These are phyloP conservation scores for Cavenderia fasciculata DNA, from an alignment of 78 protist genomes.

Conservation along the genomic window DNA sequence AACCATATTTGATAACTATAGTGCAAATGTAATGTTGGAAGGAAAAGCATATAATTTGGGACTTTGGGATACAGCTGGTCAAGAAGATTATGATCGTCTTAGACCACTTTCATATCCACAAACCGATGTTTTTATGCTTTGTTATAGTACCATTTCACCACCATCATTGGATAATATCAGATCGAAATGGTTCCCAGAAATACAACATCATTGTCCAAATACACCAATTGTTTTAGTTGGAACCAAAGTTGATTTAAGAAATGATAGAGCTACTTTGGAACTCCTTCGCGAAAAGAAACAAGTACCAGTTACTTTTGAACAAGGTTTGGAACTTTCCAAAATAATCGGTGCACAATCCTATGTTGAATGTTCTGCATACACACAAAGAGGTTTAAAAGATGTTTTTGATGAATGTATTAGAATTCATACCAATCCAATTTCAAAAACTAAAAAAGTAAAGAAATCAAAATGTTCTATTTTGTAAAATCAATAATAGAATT, in stretches of 20 bases:
- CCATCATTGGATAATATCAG: conserved; percentile 85
- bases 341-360: conserved; percentile 87
- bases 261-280: neutral
- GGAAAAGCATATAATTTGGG: conserved; percentile 65
- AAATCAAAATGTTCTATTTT: conserved; percentile 5
- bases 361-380: conserved; percentile 96
- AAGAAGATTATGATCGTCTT: conserved; percentile 94
- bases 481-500: conserved; percentile 5
- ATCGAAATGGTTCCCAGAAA: conserved; percentile 88
- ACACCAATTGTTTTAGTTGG: conserved; percentile 91
- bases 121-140: conserved; percentile 57
- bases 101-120: conserved; percentile 90
- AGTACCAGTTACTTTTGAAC: conserved; percentile 44
- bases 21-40: conserved; percentile 79
- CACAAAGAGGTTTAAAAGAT: conserved; percentile 90
- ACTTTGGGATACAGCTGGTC: conserved; percentile 97
- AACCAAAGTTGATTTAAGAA: conserved; percentile 87
- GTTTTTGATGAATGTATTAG: conserved; percentile 67
- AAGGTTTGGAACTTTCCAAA: conserved; percentile 78
- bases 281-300: conserved; percentile 10
- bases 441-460: neutral
- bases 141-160: conserved; percentile 80
- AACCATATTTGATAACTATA: conserved; percentile 82
- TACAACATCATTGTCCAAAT: conserved; percentile 86
- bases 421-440: neutral